Base-by-base conservation (phyloP, 306 rosid species). In the Trifolium pratense region DNA sequence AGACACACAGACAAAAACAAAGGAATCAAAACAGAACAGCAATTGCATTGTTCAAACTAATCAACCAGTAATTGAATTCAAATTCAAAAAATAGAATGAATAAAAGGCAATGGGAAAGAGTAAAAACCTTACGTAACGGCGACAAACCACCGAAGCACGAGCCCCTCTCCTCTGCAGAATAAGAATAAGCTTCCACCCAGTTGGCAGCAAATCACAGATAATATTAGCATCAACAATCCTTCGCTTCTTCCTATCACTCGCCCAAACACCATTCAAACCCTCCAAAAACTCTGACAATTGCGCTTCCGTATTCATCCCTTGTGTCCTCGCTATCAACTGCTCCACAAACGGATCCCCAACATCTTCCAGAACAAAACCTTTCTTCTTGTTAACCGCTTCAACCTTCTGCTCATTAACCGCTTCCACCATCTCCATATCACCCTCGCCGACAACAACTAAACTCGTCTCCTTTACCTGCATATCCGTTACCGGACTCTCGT, bases 181-280 rank as follows among this genome's bases (percentile, higher is more conserved):
- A 25, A 90, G 85, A 73, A 88, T 36, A n/a, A 92, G 78, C 80
- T 84, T 88, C 92, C 96, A 88, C 8, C 86, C 86, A 15, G 53
- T 21, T 2, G 97, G 97, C 71, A 90, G 68, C 55, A 56, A 29
- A 60, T 80, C 67, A 6, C 89, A 77, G 3, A 91, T 51, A 40
- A 62, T 79, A 36, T 76, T 71, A 1, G 97, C 95, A 39, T 20
- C 77, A 65, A 91, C 89, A 73, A 82, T 77, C 92, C 77, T 89
- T 75, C 87, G 87, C 87, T 81, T 91, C 86, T 85, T 87, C 73
- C 92, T 82, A 34, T 82, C 72, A 71, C 88, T 87, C 21, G 34
- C 87, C 96, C 92, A 92, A n/a, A 83, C 89, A 20, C 97, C 94
- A 23, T 68, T 55, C 81, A 90, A 66, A 21, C 82, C 75, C 66